phyloP scores from a whole-genome alignment of 176 grass and related monocot genomes.

The Juncus effusus region DNA sequence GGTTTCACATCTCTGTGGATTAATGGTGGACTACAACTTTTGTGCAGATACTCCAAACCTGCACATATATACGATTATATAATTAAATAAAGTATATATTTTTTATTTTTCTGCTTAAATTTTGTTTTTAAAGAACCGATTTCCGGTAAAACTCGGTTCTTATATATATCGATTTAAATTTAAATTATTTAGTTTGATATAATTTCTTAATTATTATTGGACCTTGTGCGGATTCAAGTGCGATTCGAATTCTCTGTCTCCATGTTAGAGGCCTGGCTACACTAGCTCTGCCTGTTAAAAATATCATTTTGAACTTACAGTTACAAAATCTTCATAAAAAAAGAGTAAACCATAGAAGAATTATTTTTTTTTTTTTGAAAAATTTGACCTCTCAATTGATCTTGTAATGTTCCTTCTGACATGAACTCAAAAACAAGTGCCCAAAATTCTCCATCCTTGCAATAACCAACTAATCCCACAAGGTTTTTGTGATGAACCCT shows the following conservation, averaged over 20 bases:
- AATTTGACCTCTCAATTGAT: constrained; percentile 34
- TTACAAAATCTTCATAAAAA: too few species aligned
- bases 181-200: too few species aligned
- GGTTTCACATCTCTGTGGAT: constrained; percentile 53
- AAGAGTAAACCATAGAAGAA: too few species aligned
- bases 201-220: background rate
- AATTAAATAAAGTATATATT: background rate
- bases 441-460: constrained; percentile 42
- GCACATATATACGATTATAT: background rate
- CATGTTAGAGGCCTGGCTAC: constrained; percentile 1
- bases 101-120: background rate
- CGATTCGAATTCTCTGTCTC: constrained; percentile 30
- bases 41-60: constrained; percentile 53
- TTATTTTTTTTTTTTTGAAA: background rate
- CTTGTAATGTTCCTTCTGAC: constrained; percentile 43
- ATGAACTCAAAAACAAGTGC: constrained; percentile 61
- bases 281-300: background rate
- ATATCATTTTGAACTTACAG: background rate
- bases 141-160: background rate
- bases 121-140: too few species aligned
- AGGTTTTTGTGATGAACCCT: constrained; percentile 52
- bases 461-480: constrained; percentile 53
- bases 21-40: constrained; percentile 25
- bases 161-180: too few species aligned
- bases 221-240: constrained; percentile 48